Base-by-base conservation (phyloP, 768 basidiomycete genomes). In the Kwoniella bestiolae region DNA sequence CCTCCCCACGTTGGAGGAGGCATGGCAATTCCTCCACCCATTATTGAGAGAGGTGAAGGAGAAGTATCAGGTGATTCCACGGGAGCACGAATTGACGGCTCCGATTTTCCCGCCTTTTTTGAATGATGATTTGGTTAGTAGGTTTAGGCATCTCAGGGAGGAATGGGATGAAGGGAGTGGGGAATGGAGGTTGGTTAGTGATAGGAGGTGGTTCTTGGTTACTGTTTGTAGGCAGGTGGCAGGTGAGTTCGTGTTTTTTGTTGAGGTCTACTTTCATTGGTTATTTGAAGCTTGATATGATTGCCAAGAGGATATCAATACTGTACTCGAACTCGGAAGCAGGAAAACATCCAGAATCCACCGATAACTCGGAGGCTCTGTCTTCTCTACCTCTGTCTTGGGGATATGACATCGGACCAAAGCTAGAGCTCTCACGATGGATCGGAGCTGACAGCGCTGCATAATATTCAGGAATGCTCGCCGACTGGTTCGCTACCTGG, bases 401-500 rank as follows among this genome's bases (percentile, higher is more conserved):
- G n/a, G n/a, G n/a, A n/a, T n/a, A n/a, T n/a, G n/a, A n/a, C n/a
- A n/a, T n/a, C n/a, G n/a, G n/a, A n/a, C n/a, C n/a, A n/a, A n/a
- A n/a, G n/a, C n/a, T n/a, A n/a, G n/a, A n/a, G n/a, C n/a, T n/a
- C n/a, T n/a, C n/a, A n/a, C n/a, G n/a, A n/a, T n/a, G n/a, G n/a
- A n/a, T n/a, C n/a, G n/a, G n/a, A n/a, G n/a, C n/a, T n/a, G n/a
- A n/a, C n/a, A n/a, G n/a, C n/a, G n/a, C n/a, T n/a, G n/a, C n/a
- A n/a, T n/a, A n/a, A n/a, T n/a, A n/a, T n/a, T n/a, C 26, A 75
- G 74, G 74, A 5, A 76, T 76, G 75, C 63, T 76, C 16, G 75
- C 66, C 8, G 75, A 77, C 32, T 77, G 75, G 75, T 77, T 77
- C 41, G 68, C 73, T 2, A 63, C 69, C n/a, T 77, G 75, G 75